phyloP scores from a whole-genome alignment of 1,284 basidiomycete species.

The Xerocomus cyaneibrunnescens region DNA sequence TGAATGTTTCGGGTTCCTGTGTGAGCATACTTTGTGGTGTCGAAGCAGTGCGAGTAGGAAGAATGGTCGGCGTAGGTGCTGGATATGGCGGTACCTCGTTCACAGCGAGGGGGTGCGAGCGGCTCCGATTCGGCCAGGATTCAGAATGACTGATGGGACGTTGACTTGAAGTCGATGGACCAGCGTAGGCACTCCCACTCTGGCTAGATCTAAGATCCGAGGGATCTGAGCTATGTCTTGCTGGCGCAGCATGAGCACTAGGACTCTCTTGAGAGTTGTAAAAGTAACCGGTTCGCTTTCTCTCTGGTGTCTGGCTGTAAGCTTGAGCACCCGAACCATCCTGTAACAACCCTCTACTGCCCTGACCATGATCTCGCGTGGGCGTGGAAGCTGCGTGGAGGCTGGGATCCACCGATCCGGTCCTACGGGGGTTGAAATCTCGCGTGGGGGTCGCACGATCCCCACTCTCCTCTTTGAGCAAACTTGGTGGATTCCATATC shows the following conservation, averaged over 20 bases:
- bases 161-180: conserved; percentile 19
- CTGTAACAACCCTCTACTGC: conserved; percentile 11
- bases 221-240: conserved; percentile 30
- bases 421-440: conserved; percentile 33
- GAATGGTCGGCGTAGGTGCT: conserved; percentile 29
- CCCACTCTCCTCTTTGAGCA: conserved; percentile 31
- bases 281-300: conserved; percentile 15
- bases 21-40: conserved; percentile 21
- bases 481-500: conserved; percentile 44
- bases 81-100: conserved; percentile 32
- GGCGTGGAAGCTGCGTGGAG: conserved; percentile 13
- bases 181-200: conserved; percentile 5
- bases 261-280: conserved; percentile 21
- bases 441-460: conserved; percentile 34
- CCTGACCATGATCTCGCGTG: conserved; percentile 23
- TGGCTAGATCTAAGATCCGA: conserved; percentile 12
- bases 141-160: conserved; percentile 19
- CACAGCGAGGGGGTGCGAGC: conserved; percentile 21
- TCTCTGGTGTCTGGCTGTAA: conserved; percentile 28
- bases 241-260: conserved; percentile 11
- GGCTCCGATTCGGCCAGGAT: conserved; percentile 16
- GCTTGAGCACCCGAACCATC: conserved; percentile 16
- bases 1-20: conserved; percentile 42
- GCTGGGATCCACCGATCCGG: conserved; percentile 22
- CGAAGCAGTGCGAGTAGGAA: conserved; percentile 19